Conservation (phyloP, 164 flowering plant species). For the Stephania cephalantha region DNA sequence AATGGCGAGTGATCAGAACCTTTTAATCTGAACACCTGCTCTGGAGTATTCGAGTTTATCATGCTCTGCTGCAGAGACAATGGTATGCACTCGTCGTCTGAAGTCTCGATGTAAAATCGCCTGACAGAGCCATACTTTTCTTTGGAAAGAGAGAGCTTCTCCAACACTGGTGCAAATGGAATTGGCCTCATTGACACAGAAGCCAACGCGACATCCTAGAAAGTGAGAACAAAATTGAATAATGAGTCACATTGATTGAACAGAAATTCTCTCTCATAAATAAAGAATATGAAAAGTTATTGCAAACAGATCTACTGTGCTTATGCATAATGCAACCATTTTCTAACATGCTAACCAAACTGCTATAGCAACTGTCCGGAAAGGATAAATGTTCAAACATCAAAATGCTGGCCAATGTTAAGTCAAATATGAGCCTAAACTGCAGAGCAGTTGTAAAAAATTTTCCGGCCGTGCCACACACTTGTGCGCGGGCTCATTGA, state of each 20-base stretch:
- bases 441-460: no score
- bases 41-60: constrained; percentile 64
- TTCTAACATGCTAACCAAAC: no score
- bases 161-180: constrained; percentile 83
- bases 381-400: no score
- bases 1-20: constrained; percentile 97
- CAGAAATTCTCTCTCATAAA: neutral
- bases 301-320: neutral
- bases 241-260: neutral
- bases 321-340: no score
- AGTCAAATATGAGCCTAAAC: no score
- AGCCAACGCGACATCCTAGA: constrained; percentile 86
- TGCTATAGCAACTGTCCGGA: no score
- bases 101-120: constrained; percentile 78
- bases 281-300: neutral
- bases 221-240: neutral
- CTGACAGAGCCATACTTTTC: constrained; percentile 70
- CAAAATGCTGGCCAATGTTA: no score
- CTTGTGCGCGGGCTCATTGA: no score
- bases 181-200: constrained; percentile 90
- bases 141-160: constrained; percentile 76
- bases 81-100: constrained; percentile 75
- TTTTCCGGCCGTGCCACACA: no score
- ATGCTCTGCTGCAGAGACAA: constrained; percentile 60
- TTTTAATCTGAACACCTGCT: constrained; percentile 63